Evolutionary conservation across 2,329 filamentous ascomycete genomes (phyloP), one percentile per base, ranked within the genome.

Genomic region (Trichoderma guizhouense): DNA sequence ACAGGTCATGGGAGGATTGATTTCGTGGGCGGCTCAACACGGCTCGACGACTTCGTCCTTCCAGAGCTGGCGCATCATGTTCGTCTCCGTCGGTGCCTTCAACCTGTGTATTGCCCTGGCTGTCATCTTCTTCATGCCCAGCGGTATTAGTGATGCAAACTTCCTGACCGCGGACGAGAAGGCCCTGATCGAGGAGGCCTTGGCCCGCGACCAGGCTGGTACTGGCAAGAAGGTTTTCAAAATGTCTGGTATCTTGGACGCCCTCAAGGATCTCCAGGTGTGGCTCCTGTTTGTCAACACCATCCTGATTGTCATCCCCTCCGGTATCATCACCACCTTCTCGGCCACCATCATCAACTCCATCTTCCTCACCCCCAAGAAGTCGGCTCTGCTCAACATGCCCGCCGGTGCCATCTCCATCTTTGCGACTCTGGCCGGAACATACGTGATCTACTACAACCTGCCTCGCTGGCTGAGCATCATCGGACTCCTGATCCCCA

Each of bases 171-270:
- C 74, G 1, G 43, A 69, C 43, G 78, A 78, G 21, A 77, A 74
- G 68, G 14, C 30, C 5, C 65, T 88, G 24, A 89, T 86, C 0
- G 89, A 90, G 3, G 87, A 86, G 72, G 92, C 90, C 76, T 84
- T 93, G 43, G 85, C 81, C 5, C 77, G 82, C 0, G 84, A 87
- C 69, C 74, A 81, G 55, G 81, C 80, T 1, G 82, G 82, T n/a
- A 80, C 84, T 24, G 80, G 83, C n/a, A 81, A 80, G 71, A 79
- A 82, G 64, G 79, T 79, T 26, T 84, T 84, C 75, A 83, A 80
- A 72, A 76, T 76, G 53, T 75, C 78, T 4, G 83, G 83, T 58
- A 78, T 85, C 58, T 77, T 79, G n/a, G 84, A 84, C 60, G 82
- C 82, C 0, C 74, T 84, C 26, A 67, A 74, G 3, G 83, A 85